phyloP scores from a whole-genome alignment of 805 yeast genomes.

The Wickerhamomyces kurtzmanii region DNA sequence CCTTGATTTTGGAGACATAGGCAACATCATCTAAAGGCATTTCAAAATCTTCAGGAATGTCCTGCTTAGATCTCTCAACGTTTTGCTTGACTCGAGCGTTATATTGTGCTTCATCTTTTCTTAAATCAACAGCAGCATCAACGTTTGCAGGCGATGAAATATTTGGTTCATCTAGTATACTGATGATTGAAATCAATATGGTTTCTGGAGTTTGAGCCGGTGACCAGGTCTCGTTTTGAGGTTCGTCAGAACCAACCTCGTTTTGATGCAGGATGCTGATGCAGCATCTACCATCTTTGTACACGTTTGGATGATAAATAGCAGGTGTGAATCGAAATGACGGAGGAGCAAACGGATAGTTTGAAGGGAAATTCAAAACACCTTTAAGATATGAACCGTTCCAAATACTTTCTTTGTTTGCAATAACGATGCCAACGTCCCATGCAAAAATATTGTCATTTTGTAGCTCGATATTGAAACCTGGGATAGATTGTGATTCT shows the following conservation, averaged over 20 bases:
- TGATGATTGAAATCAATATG: constrained; percentile 82
- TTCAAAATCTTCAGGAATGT: constrained; percentile 78
- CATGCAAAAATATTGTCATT: constrained; percentile 54
- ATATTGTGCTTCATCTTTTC: constrained; percentile 72
- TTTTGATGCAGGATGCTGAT: constrained; percentile 87
- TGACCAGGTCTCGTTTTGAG: constrained; percentile 90
- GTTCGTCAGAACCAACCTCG: constrained; percentile 83
- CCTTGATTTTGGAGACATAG: constrained; percentile 29
- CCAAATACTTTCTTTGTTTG: constrained; percentile 80
- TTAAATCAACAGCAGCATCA: constrained; percentile 88
- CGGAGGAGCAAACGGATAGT: constrained; percentile 91
- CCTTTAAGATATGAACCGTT: constrained; percentile 94
- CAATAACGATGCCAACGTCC: constrained; percentile 91
- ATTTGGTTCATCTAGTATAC: constrained; percentile 89
- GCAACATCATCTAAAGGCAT: constrained; percentile 68
- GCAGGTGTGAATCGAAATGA: constrained; percentile 87
- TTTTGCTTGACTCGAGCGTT: constrained; percentile 67
- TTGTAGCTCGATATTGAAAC: constrained; percentile 59
- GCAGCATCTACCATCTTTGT: constrained; percentile 87
- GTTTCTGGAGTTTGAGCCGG: constrained; percentile 90
- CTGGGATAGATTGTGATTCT: constrained; percentile 72
- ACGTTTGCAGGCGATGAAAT: constrained; percentile 91
- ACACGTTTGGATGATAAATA: constrained; percentile 91
- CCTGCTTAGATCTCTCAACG: constrained; percentile 74
- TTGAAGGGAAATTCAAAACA: constrained; percentile 86